A percentile compares a stretch with the other conserved stretches of the same genome.
Evolutionary conservation across 371 early-diverging fungal species (phyloP).

Genomic region (Mucor irregularis): DNA sequence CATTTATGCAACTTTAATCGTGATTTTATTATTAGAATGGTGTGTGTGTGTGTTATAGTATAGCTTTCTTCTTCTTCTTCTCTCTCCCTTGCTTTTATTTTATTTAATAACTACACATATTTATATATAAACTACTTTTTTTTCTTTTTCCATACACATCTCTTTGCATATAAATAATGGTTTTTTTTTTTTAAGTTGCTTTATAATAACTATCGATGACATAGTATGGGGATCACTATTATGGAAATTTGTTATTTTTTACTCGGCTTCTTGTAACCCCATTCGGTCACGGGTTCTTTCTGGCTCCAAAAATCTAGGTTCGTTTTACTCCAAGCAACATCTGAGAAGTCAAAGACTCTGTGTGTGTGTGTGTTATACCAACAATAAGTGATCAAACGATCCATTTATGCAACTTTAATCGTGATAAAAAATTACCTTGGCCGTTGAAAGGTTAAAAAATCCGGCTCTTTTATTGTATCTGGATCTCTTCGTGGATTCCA

Average conservation of each 20-base stretch:
- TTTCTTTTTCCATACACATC: not conserved
- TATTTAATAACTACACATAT: too few species aligned
- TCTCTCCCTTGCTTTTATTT: too few species aligned
- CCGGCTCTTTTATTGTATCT: not conserved
- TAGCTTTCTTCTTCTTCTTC: not conserved
- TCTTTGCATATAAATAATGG: too few species aligned
- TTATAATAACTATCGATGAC: too few species aligned
- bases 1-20: too few species aligned
- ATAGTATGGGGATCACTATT: not conserved
- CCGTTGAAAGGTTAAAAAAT: slow-evolving; percentile 10
- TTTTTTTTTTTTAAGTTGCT: not conserved
- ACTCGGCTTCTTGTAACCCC: not conserved
- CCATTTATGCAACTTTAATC: too few species aligned
- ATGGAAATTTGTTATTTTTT: not conserved
- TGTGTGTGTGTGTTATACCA: too few species aligned
- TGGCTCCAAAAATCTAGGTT: slow-evolving; percentile 22
- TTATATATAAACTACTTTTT: too few species aligned
- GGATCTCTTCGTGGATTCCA: slow-evolving; percentile 23
- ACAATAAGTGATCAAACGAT: too few species aligned
- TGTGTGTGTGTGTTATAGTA: too few species aligned
- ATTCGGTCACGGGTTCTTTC: slow-evolving; percentile 17
- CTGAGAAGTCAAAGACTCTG: slow-evolving; percentile 18
- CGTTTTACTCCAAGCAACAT: slow-evolving; percentile 18
- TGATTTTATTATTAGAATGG: too few species aligned
- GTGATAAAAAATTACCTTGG: slow-evolving; percentile 17